Base-by-base conservation (phyloP, 1,139 yeast species). In the Arxiozyma heterogenica region DNA sequence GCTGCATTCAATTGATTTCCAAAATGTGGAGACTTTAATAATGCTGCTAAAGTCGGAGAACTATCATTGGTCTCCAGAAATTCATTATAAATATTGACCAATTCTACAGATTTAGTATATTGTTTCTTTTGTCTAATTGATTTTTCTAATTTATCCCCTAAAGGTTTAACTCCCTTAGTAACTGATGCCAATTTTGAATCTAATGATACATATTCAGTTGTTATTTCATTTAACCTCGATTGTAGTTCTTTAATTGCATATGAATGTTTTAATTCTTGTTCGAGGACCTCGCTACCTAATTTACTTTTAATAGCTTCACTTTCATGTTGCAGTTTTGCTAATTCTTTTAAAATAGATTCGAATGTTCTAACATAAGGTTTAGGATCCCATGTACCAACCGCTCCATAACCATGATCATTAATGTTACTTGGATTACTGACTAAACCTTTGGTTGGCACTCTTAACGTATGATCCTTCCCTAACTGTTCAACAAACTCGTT, bases 311-410 rank as follows among this genome's bases (percentile, higher is more conserved):
- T 38, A 18, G 43, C 66, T 8, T 73, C 67, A 1, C 90, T 82
- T 50, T 83, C 83, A 1, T 75, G 75, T 51, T 77, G 77, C 48
- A 90, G 70, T 51, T 75, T 75, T 61, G 83, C 80, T 58, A 90
- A 72, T 65, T 88, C 94, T 53, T 83, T 76, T 49, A 90, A 73
- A 1, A 94, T 89, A 1, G 93, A 82, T 69, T 91, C 98, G 69
- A 93, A 91, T 0, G 96, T 88, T 63, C 96, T 79, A 53, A 93
- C 93, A 67, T 88, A 91, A 1, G 98, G 98, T 62, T 88, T 90
- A 1, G 98, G 97, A 67, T 93, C 97, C 59, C 64, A 61, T 11
- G 58, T 53, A 15, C 49, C 51, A 12, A 45, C 43, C 3, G 47
- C 55, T 17, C 41, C 34, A 18, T 44, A 41, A 21, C 21, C 45